Base-by-base conservation (phyloP, 2,329 filamentous ascomycete species). In the Scytalidium sp. region DNA sequence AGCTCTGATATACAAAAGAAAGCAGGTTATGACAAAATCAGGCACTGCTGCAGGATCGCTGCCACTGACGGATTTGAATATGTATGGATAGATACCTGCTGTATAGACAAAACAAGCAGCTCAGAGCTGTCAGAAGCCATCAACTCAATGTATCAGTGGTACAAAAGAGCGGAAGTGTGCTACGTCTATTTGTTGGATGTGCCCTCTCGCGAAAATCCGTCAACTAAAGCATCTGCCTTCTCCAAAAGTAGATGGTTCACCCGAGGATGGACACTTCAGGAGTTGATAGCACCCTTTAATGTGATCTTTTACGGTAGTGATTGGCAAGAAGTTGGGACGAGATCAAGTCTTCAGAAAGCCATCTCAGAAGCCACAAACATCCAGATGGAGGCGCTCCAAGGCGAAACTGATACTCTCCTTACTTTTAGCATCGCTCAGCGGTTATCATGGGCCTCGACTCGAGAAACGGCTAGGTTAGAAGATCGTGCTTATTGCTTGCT, bases 401-500 rank as follows among this genome's bases (percentile, higher is more conserved):
- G 13, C 20, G 45, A 43, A 2, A 20, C 5, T 20, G 11, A 23
- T 8, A 29, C 13, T 7, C 25, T 29, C 25, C 7, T 8, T 13
- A 29, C 7, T 8, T 7, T 13, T 29, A 23, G 64, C 60, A 8
- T 68, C 58, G 63, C 67, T 58, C 3, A 49, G 45, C 56, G 60
- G 36, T 66, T 70, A 63, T 63, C 55, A 17, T 69, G 67, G 67
- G 63, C 62, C 13, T 55, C 65, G 8, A 45, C 53, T 19, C 57
- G 67, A 13, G 51, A 60, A 39, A 68, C 64, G 3, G 58, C 53
- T 2, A 56, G 61, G 8, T n/a, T 29, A 9, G 72, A 75, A 44
- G 73, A 69, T 46, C 54, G 58, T 43, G 66, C 67, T 1, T 70
- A 69, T 46, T 63, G 60, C 23, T 43, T 70, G 36, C 51, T 69